Base-by-base conservation (phyloP, 768 basidiomycete genomes). In the Mrakia blollopis region DNA sequence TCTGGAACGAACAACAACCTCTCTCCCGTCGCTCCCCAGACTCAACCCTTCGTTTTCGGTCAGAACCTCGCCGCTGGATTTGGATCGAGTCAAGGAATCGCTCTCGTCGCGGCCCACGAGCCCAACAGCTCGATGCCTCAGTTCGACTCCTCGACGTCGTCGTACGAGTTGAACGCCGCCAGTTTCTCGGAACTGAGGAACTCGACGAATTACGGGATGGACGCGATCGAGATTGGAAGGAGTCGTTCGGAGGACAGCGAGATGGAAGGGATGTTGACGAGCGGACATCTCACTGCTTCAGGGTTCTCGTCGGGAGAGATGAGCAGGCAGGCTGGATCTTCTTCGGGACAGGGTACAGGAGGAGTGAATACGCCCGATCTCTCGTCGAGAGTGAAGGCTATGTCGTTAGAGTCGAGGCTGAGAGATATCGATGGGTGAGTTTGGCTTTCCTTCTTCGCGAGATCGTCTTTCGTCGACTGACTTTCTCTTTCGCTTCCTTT, bases 361-460 rank as follows among this genome's bases (percentile, higher is more conserved):
- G 65, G 65, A 35, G 39, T 39, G 25, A 68, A 10, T 39, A 73
- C 72, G 8, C 72, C 76, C 28, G 76, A 77, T 37, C 72, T 77
- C 6, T 68, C 63, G 47, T 52, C 72, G n/a, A 67, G 70, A 65
- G 72, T 77, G 61, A 77, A 73, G 39, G 76, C 76, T 10, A 77
- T 77, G 76, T 68, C 61, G 9, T 54, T 77, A 35, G 76, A 77
- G 57, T 72, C 70, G 25, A 65, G 65, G 39, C 54, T 77, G 28
- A 44, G 76, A 13, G 76, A 77, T 30, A 54, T 77, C 30, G 76
- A 77, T 21, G 76, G 52, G 76, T 77, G 52, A 72, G 72, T 73
- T 23, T 10, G 13, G 25, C 10, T 60, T 23, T 32, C 23, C 39
- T 4, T 14, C 13, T 57, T 6, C 30, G 3, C 30, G 14, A 32